Evolutionary conservation across 2,329 filamentous ascomycete species (phyloP), one percentile per base, ranked within the genome.

Genomic region (Coniella vitis): DNA sequence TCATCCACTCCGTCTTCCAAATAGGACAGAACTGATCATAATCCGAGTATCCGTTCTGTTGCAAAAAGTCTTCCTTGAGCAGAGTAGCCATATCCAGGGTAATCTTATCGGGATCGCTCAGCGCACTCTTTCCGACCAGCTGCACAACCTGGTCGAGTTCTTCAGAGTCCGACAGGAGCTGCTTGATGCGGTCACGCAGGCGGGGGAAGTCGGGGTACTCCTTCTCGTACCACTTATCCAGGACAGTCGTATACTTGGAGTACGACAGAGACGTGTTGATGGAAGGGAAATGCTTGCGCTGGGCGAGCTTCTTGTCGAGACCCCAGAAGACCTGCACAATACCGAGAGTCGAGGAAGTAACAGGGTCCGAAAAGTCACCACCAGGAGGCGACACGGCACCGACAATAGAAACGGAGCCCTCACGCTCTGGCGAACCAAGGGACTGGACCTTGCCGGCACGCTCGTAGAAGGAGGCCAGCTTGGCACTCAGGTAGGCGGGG

Each of bases 1-100:
- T 98, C 93, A 98, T 97, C 85, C 93, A 98, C 68, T 95, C 87
- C 0, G 93, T 98, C 84, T 98, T 98, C 93, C 93, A 98, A 63
- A 98, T 80, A 43, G 93, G 93, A 65, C 93, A 98, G 82, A 95
- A 98, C 73, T 97, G 90, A 65, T 98, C 93, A 67, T 98, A 97
- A 70, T 97, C 89, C 58, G 87, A 93, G 81, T 98, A 98, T 55
- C 93, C 93, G 73, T 98, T 98, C 69, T 98, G 93, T 72, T 98
- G 93, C 65, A 98, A 68, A 74, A 98, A 98, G 67, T 98, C 93
- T 65, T 98, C 93, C 81, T 98, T 98, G 70, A 98, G 74, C 59
- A 98, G 74, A 16, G 81, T 84, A 16, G 93, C 87, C 55, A 98
- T 83, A 65, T 97, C 94, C 45, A 98, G 78, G 1, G 90, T 96